Percentiles rank a stretch among this genome's conserved stretches.
Evolutionary conservation across 2,329 filamentous ascomycete species (phyloP).

Genomic region (Ramularia endophylla): DNA sequence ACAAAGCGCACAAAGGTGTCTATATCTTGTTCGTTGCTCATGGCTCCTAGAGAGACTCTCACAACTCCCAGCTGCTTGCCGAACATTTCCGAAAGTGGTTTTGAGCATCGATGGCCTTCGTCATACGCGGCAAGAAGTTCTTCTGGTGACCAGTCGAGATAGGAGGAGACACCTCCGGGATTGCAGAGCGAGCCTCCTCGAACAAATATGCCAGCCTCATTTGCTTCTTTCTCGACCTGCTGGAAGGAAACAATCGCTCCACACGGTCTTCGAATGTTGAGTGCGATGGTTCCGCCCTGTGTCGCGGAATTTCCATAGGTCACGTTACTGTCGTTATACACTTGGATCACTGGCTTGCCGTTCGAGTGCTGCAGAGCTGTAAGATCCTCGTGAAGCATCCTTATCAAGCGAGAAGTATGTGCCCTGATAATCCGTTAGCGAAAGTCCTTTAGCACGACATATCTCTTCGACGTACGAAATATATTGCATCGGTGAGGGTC

Average conservation of each 20-base stretch:
- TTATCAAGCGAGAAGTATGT: constrained; percentile 63
- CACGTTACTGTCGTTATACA: constrained; percentile 49
- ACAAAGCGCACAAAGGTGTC: constrained; percentile 53
- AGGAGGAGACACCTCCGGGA: constrained; percentile 45
- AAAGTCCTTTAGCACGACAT: no score
- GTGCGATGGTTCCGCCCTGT: constrained; percentile 70
- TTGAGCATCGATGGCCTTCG: constrained; percentile 74
- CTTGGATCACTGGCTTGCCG: constrained; percentile 54
- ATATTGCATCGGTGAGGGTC: constrained; percentile 53
- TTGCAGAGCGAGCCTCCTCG: constrained; percentile 72
- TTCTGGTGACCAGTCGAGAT: constrained; percentile 58
- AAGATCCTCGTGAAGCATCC: constrained; percentile 54
- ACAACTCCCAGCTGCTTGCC: constrained; percentile 87
- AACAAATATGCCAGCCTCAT: constrained; percentile 69
- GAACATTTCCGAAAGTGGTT: constrained; percentile 69
- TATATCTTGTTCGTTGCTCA: constrained; percentile 73
- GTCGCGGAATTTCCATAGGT: constrained; percentile 39
- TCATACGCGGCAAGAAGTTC: constrained; percentile 80
- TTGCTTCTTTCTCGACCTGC: constrained; percentile 80
- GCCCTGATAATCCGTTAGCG: constrained; percentile 20
- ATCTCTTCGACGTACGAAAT: constrained; percentile 54
- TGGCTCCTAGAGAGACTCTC: constrained; percentile 76
- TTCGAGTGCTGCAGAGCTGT: constrained; percentile 61
- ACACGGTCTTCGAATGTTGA: constrained; percentile 66
- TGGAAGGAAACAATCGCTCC: constrained; percentile 71